Conservation (phyloP, 495 filamentous ascomycete genomes). For the Aspergillus coremiiformis region DNA sequence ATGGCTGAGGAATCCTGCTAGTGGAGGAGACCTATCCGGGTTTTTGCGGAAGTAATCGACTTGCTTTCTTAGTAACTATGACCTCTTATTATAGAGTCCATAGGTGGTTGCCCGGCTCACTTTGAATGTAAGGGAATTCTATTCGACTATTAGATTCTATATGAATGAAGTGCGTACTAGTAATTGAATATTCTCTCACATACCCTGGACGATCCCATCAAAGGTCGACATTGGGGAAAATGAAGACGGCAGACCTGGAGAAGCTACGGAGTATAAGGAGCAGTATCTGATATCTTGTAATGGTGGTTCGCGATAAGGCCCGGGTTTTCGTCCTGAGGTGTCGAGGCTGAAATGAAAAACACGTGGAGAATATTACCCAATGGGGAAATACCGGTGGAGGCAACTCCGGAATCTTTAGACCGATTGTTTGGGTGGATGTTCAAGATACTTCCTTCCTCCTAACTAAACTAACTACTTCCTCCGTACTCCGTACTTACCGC, state of each 20-base stretch:
- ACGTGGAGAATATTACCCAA: neutral
- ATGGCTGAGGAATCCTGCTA: conserved; percentile 89
- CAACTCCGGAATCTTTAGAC: no score
- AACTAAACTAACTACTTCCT: no score
- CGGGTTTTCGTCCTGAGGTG: neutral
- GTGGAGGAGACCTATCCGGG: conserved; percentile 48
- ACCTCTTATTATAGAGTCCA: neutral
- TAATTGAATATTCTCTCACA: conserved; percentile 7
- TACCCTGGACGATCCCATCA: conserved; percentile 59
- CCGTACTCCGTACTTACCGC: no score
- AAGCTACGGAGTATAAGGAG: no score
- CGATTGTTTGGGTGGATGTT: no score
- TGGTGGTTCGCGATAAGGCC: no score
- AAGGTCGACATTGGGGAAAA: conserved; percentile 65
- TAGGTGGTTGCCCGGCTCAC: conserved; percentile 12
- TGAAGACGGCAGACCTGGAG: no score
- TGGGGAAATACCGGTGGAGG: neutral
- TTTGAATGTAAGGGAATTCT: conserved; percentile 38
- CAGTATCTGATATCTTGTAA: no score
- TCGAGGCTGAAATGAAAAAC: neutral
- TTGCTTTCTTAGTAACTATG: conserved; percentile 17
- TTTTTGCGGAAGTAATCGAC: conserved; percentile 78
- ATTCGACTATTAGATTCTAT: conserved; percentile 10
- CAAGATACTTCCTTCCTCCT: no score
- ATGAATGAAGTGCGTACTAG: no score